Percentiles rank a stretch among this genome's conserved stretches.
These are phyloP conservation scores for Tolypocladium inflatum DNA, from an alignment of 2,329 filamentous ascomycete genomes.

Conservation along the genomic window DNA sequence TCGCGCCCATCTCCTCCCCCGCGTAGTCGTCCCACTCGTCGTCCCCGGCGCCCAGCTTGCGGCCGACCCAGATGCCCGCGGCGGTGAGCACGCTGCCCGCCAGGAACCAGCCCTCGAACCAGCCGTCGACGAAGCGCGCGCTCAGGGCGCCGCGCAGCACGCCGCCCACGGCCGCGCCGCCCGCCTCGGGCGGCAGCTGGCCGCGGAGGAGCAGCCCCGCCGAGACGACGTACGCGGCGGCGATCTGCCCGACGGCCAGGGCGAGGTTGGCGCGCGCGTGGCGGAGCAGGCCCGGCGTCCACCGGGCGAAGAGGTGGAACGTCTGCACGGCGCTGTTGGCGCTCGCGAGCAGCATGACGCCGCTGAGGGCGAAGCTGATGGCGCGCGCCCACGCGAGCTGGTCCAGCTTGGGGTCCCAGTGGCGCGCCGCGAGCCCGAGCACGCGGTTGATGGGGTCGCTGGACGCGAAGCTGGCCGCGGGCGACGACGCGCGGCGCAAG, in stretches of 20 bases:
- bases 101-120: constrained; percentile 86
- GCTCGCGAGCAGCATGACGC: constrained; percentile 71
- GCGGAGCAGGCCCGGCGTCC: constrained; percentile 61
- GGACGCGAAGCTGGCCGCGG: constrained; percentile 46
- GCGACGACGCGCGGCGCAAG: constrained; percentile 41
- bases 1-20: constrained; percentile 62
- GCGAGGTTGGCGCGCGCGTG: constrained; percentile 71
- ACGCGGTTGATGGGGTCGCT: constrained; percentile 79
- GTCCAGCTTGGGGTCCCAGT: constrained; percentile 77
- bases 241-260: constrained; percentile 69
- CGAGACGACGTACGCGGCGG: constrained; percentile 77
- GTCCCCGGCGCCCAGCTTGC: constrained; percentile 24
- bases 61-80: constrained; percentile 63
- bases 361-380: constrained; percentile 75
- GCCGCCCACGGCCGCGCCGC: constrained; percentile 67
- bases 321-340: constrained; percentile 82
- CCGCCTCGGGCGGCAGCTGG: constrained; percentile 69
- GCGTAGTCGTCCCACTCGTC: constrained; percentile 54
- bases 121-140: constrained; percentile 23
- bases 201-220: constrained; percentile 67
- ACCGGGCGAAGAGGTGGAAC: constrained; percentile 69
- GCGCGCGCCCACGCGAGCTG: constrained; percentile 76
- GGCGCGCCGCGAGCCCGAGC: constrained; percentile 67
- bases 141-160: constrained; percentile 52
- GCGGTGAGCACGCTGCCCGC: constrained; percentile 56